Percentiles rank a stretch among this genome's conserved stretches.
Evolutionary conservation across 208 protist species (phyloP).

Genomic region (Balamuthia mandrillaris): DNA sequence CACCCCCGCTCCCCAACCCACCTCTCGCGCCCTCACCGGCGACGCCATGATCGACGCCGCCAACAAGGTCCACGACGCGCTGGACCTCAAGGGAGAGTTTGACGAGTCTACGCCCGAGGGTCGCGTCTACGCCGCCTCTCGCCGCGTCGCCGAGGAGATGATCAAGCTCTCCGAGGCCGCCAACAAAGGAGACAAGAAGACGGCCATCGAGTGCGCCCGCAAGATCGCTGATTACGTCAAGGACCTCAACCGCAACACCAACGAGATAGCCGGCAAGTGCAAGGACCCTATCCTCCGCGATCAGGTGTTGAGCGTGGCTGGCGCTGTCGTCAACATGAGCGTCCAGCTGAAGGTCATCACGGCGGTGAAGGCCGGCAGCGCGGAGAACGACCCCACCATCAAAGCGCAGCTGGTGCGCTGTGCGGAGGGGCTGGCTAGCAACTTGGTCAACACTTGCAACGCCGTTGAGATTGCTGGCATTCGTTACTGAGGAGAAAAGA

Average conservation of each 20-base stretch:
- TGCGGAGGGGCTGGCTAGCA: slow-evolving; percentile 4
- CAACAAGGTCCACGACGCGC: neutral
- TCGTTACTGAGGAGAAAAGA: no score
- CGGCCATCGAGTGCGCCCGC: neutral
- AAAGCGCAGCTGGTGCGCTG: slow-evolving; percentile 10
- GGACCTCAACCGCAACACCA: neutral
- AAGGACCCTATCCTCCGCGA: slow-evolving; percentile 15
- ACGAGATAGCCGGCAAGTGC: neutral
- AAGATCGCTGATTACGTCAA: neutral
- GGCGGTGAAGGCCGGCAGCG: neutral
- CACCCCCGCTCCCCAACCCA: no score
- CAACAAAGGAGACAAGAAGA: neutral
- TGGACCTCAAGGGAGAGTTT: no score
- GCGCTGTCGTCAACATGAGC: neutral
- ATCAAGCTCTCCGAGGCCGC: neutral
- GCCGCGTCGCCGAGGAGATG: neutral
- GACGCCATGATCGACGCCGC: neutral
- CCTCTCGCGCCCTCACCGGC: no score
- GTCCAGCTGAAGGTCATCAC: slow-evolving; percentile 24
- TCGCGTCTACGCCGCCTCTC: neutral
- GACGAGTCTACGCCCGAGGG: neutral
- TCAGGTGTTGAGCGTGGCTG: neutral
- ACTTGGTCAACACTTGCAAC: slow-evolving; percentile 20
- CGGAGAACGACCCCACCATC: neutral
- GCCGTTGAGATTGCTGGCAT: slow-evolving; percentile 21